Conservation (phyloP, 2,329 filamentous ascomycete species). For the Juglanconis juglandina region DNA sequence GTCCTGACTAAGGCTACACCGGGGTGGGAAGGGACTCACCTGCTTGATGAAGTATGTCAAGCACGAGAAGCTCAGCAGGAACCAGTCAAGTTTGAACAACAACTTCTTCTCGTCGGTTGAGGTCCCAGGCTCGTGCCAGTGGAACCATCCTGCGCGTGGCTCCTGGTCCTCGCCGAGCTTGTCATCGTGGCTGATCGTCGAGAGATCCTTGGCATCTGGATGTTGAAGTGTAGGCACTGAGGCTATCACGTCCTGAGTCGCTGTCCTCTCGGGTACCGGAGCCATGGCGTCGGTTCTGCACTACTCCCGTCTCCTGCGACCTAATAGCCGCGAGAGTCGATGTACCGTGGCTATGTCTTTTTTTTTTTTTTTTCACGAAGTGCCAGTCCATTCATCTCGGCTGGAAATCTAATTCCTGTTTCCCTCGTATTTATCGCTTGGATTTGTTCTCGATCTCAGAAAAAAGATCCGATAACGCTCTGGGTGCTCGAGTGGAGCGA, state of each 20-base stretch:
- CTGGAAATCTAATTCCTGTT: neutral
- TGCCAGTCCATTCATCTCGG: neutral
- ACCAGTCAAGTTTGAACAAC: slow-evolving; percentile 48
- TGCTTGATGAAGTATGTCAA: slow-evolving; percentile 45
- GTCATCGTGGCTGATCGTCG: neutral
- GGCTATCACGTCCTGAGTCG: neutral
- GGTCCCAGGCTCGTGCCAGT: slow-evolving; percentile 41
- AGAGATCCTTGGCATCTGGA: neutral
- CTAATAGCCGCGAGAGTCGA: neutral
- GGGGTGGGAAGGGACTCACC: slow-evolving; percentile 7
- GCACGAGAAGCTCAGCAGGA: slow-evolving; percentile 39
- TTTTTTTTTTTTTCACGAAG: neutral
- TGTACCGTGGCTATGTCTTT: neutral
- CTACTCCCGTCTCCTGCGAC: neutral
- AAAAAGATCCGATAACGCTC: neutral
- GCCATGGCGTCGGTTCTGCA: neutral
- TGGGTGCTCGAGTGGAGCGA: neutral
- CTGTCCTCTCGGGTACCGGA: neutral
- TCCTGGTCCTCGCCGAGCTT: neutral
- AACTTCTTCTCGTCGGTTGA: slow-evolving; percentile 40
- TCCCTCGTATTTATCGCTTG: neutral
- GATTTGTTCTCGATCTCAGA: neutral
- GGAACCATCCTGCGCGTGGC: slow-evolving; percentile 28
- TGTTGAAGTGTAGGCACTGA: neutral
- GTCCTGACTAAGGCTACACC: neutral